Base-by-base conservation (phyloP, 169 alveolate species). In the Theileria annulata region DNA sequence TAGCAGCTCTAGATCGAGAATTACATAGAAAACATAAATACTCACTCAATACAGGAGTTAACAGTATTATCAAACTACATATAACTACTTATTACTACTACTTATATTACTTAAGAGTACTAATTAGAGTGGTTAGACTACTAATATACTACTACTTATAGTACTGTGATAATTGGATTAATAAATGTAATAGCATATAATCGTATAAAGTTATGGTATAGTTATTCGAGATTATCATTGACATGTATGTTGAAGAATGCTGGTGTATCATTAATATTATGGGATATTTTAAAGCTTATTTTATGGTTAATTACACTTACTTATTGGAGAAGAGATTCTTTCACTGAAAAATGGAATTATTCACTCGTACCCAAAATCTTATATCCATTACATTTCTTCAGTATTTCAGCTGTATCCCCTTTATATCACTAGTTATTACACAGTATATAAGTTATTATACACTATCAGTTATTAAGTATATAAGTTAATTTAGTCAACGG, bases 181-280 rank as follows among this genome's bases (percentile, higher is more conserved):
- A 3, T 5, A 56, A 13, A 25, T 13, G 33, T 75, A 0, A 1
- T 58, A 80, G 87, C 71, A 3, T 19, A 30, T 58, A 62, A 80
- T 10, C 67, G 48, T n/a, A 33, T 75, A 28, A 69, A 13, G 75
- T 8, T 56, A 27, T 77, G 88, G 76, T 75, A 67, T 56, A 37
- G 80, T 19, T 67, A 82, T 47, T 71, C 85, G 63, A 82, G 64
- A 63, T 72, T 82, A 27, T 75, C 88, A 21, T 21, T 82, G 49
- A 75, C 88, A 31, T 82, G 79, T 54, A 82, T 82, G 85, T 63
- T 82, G 88, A 66, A 64, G 49, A 76, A 82, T 28, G 71, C 88
- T 60, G 79, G 85, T 19, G 74, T 82, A 23, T 48, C 83, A n/a
- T 25, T 84, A 76, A 25, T 84, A 4, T 23, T 84, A 31, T 77